Conservation (phyloP, 495 filamentous ascomycete genomes). For the Neurospora hispaniola region DNA sequence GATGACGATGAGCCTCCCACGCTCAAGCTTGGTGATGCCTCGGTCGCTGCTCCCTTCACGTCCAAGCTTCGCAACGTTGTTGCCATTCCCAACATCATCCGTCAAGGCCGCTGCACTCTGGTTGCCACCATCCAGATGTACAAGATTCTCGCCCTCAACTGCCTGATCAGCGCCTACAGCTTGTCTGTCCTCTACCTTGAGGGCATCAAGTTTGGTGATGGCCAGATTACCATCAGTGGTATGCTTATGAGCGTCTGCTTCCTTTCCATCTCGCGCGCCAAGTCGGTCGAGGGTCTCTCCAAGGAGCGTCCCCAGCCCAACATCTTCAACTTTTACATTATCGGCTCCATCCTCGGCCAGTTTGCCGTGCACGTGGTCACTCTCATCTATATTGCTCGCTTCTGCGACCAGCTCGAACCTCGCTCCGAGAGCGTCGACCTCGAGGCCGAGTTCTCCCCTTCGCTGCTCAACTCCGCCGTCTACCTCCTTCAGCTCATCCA, state of each 20-base stretch:
- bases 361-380: conserved; percentile 95
- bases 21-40: conserved; percentile 96
- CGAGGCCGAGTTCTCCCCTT: conserved; percentile 90
- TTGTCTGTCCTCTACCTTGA: conserved; percentile 92
- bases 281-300: conserved; percentile 86
- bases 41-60: conserved; percentile 93
- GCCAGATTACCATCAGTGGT: conserved; percentile 95
- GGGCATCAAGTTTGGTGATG: conserved; percentile 98
- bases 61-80: conserved; percentile 96
- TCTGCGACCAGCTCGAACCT: conserved; percentile 72
- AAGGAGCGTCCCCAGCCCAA: conserved; percentile 97
- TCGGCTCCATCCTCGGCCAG: conserved; percentile 93
- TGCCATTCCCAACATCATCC: conserved; percentile 95
- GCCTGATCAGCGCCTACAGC: conserved; percentile 96
- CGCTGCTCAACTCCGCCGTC: conserved; percentile 90
- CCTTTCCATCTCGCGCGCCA: conserved; percentile 88
- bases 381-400: conserved; percentile 85
- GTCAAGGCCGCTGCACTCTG: conserved; percentile 91
- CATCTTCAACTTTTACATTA: conserved; percentile 99
- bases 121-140: conserved; percentile 99
- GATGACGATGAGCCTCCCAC: conserved; percentile 87
- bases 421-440: conserved; percentile 69
- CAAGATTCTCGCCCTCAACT: conserved; percentile 98
- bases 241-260: conserved; percentile 99
- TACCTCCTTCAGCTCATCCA: conserved; percentile 98